Base-by-base conservation (phyloP, 2,329 filamentous ascomycete genomes). In the Xylariaceae sp. region DNA sequence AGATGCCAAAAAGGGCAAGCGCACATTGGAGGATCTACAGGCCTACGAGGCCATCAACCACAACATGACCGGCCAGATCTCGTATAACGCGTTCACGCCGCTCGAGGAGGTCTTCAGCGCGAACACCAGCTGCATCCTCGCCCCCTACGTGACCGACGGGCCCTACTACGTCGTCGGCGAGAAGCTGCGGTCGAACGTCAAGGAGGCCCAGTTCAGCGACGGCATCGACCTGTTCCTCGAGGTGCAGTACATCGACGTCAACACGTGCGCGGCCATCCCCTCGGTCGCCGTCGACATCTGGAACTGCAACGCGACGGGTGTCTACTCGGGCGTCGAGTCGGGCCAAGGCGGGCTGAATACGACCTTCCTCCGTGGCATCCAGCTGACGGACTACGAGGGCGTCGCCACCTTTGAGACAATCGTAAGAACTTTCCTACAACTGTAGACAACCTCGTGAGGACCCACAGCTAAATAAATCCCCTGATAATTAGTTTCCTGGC, bases 351-450 rank as follows among this genome's bases (percentile, higher is more conserved):
- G 72, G 13, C 32, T 71, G 57, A 71, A 76, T 53, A 66, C 70
- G 5, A 79, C 75, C 8, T 80, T 74, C 67, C 71, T 81, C 3
- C 74, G 79, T 13, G 79, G 79, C 39, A 72, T 81, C 50, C 75
- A 78, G 60, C 57, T 73, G 24, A 77, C 77, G 1, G 72, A 81
- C 56, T 53, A 67, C 20, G 74, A 79, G 15, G 78, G 79, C 40
- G 74, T 81, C 7, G 75, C 73, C 9, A 64, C 67, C 40, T 81
- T 81, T 58, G 72, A 77, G 36, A 80, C 77, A 7, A 72, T 74
- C 18, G 53, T 56, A 56, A 53, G 49, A 32, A 6, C 5, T 5
- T 35, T 8, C 10, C n/a, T 3, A 23, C 4, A 4, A 15, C 9
- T 10, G 4, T 26, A 5, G 1, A 33, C 9, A 8, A 16, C 9